These are phyloP conservation scores for Calonectria hongkongensis DNA, from an alignment of 2,329 filamentous ascomycete genomes.

Conservation along the genomic window DNA sequence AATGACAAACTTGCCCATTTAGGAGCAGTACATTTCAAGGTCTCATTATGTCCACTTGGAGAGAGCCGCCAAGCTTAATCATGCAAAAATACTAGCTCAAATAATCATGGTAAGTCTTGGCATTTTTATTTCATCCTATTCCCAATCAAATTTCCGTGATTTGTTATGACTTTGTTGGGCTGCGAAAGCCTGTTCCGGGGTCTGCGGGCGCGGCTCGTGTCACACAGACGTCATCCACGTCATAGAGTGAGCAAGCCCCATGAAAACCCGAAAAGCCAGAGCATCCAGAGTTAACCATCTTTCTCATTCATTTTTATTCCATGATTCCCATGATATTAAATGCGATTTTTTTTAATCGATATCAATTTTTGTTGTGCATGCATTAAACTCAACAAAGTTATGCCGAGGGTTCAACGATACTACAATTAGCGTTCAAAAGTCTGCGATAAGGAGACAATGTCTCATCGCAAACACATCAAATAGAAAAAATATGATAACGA, in stretches of 20 bases:
- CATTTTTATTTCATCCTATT: background rate
- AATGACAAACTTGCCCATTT: background rate
- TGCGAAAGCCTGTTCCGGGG: background rate
- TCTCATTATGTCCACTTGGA: constrained; percentile 11
- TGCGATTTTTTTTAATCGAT: background rate
- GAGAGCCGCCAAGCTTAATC: background rate
- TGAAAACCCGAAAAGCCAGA: background rate
- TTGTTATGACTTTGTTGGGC: background rate
- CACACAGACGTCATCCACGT: constrained; percentile 27
- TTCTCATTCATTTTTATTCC: background rate
- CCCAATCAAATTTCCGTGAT: background rate
- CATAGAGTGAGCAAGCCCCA: constrained; percentile 6
- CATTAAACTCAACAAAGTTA: background rate
- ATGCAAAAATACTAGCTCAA: background rate
- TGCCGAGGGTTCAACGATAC: too few relatives aligned
- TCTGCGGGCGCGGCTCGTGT: constrained; percentile 3
- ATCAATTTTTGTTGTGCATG: background rate
- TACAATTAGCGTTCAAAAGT: too few relatives aligned
- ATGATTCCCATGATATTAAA: background rate
- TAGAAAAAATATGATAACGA: too few relatives aligned
- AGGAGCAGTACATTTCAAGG: background rate
- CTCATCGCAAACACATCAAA: too few relatives aligned
- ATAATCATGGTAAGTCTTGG: background rate
- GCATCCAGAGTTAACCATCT: background rate
- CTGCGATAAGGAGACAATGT: too few relatives aligned